Evolutionary conservation across 345 rosid species (phyloP), one percentile per base, ranked within the genome.

Genomic region (Eucalyptus regnans): DNA sequence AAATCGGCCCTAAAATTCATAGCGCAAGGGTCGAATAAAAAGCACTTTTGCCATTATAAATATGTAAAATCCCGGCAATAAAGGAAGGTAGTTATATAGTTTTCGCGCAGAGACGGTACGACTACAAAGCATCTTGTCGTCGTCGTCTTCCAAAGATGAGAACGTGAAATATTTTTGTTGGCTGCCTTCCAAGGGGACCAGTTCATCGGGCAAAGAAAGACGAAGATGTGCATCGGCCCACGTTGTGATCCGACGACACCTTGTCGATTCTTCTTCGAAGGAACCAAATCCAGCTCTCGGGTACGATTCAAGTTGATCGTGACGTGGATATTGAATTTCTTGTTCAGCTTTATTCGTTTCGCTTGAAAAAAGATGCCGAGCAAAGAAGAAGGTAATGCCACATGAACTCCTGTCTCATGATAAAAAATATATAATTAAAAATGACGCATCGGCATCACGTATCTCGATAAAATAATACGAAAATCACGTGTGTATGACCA

Each of bases 371-470:
- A 62, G 0, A 29, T 62, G 31, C 68, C 2, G 0, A 27, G 31
- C 68, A 12, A 12, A 6, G 68, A 29, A 12, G 33, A 29, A 62
- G 33, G 12, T 12, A 3, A 62, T 62, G 68, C 7, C 17, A 3
- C 8, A 12, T 62, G 8, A 29, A 13, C 16, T 12, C 33, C 8
- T 29, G 1, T 29, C 68, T 27, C 68, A 5, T 1, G 33, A 62
- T 13, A 29, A 62, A 7, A 18, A 1, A 2, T 2, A 50, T 50
- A 25, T 10, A 29, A 7, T 29, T 6, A 29, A 62, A 62, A 12
- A 1, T 4, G 31, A n/a, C 0, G 5, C 1, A 29, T 29, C 4
- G 0, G 1, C 4, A 12, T 14, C 5, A 7, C 0, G 3, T 64
- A 6, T 64, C 10, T n/a, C 4, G 3, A 64, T 0, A 64, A 3